phyloP scores from a whole-genome alignment of 2,329 filamentous ascomycete species.

The Raffaelea albimanens region DNA sequence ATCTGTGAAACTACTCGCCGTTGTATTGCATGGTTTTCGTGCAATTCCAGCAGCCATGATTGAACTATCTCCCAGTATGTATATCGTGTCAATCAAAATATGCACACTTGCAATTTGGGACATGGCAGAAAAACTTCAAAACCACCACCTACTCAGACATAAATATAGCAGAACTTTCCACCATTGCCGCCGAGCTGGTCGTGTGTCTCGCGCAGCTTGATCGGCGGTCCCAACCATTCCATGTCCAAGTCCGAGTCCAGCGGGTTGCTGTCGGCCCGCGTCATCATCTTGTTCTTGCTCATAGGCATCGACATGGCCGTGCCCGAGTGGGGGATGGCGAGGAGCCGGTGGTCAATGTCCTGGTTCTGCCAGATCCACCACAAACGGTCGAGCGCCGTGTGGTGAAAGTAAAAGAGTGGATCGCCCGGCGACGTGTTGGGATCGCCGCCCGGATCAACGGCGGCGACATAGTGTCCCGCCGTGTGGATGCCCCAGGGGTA shows the following conservation, averaged over 20 bases:
- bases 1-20: no score
- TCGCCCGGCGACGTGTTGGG: conserved; percentile 26
- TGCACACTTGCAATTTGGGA: no score
- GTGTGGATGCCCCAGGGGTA: conserved; percentile 18
- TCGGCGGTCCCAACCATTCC: conserved; percentile 15
- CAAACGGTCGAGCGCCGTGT: conserved; percentile 25
- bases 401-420: conserved; percentile 30
- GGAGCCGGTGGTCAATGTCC: conserved; percentile 23
- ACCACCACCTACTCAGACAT: conserved; percentile 17
- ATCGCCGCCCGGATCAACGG: conserved; percentile 27
- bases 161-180: conserved; percentile 20
- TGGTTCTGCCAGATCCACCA: conserved; percentile 34
- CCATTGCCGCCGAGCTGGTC: conserved; percentile 18
- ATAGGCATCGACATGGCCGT: conserved; percentile 14
- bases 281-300: conserved; percentile 1
- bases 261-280: not conserved
- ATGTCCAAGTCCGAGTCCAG: conserved; percentile 15
- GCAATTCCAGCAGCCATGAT: no score
- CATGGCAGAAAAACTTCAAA: no score
- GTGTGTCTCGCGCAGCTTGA: conserved; percentile 16
- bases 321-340: conserved; percentile 17
- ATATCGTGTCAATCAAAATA: no score
- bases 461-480: conserved; percentile 24
- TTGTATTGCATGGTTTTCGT: no score
- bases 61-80: no score